Evolutionary conservation across 2,329 filamentous ascomycete genomes (phyloP), one percentile per base, ranked within the genome.

Genomic region (Beauveria scarabaeidicola): DNA sequence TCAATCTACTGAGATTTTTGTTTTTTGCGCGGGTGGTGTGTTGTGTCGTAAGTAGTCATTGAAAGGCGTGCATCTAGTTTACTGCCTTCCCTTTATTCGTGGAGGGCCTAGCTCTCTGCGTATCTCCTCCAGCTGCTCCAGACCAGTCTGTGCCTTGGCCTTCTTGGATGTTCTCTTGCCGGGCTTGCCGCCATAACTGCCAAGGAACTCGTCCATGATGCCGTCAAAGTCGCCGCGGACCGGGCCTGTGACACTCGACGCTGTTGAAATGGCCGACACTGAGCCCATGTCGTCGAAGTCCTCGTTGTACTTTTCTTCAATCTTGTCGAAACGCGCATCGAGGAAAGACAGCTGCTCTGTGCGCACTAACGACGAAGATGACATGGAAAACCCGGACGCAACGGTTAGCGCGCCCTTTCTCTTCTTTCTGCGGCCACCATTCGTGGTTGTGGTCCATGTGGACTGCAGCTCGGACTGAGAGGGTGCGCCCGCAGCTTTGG

Each of bases 121-220:
- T 55, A 99, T 87, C 74, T 97, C 93, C 65, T 97, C 94, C 62
- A 97, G 78, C 77, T 97, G 90, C 73, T 90, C 86, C 64, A 97
- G 80, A 0, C 94, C 94, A 61, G 82, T 89, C 70, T 89, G 87
- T 64, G 88, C 85, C 69, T 88, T 90, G 19, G 87, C 87, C 74
- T 92, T 91, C 76, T 92, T 93, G 21, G 91, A 82, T 11, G 80
- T 78, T 71, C 86, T 87, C 76, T 91, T 91, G 2, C 88, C 88
- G 25, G 81, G 81, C 73, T 85, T 87, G 10, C 58, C 58, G 27
- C 83, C 83, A 69, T 90, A 88, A 38, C 79, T 85, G 9, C 86
- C 89, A 27, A 97, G 75, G 74, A 99, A 99, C 60, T 96, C 92
- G 69, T 97, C 93, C 79, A 99, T 85, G 70, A 97, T 91, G 62